Base-by-base conservation (phyloP, 345 rosid species). In the Sapria himalayana region DNA sequence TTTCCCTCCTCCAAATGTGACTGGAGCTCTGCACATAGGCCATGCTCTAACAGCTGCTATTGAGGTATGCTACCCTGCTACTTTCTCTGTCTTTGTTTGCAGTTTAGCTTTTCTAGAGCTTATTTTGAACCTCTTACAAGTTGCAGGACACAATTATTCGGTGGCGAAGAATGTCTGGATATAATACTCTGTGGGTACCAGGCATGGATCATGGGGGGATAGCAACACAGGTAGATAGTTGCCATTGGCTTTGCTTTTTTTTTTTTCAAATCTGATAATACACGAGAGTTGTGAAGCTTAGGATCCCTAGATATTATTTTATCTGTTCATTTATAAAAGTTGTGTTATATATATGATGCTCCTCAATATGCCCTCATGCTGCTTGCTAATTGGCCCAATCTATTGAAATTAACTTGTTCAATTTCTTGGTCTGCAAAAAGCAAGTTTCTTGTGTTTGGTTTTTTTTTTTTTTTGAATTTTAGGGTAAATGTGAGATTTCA, bases 221-320 rank as follows among this genome's bases (percentile, higher is more conserved):
- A 59, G 93, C 98, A 46, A 89, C 98, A 34, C 95, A 89, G 93
- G 98, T 89, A n/a, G n/a, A n/a, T n/a, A n/a, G n/a, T n/a, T n/a
- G n/a, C n/a, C n/a, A n/a, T 47, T 2, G 43, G 18, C 36, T 33
- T 13, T 15, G 9, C 6, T 29, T 2, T 46, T 38, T 22, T n/a
- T 1, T 42, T 34, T 25, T 12, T 22, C 34, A n/a, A 34, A 31
- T 45, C 10, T 33, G 50, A 9, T 33, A 5, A 22, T 14, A 3
- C 2, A n/a, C n/a, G n/a, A n/a, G n/a, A n/a, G n/a, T n/a, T n/a
- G n/a, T n/a, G n/a, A n/a, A n/a, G n/a, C n/a, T n/a, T n/a, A n/a
- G n/a, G n/a, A n/a, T n/a, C n/a, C n/a, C n/a, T n/a, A n/a, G n/a
- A n/a, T n/a, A n/a, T n/a, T n/a, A n/a, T n/a, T n/a, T n/a, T n/a